phyloP scores from a whole-genome alignment of 225 moss, liverwort and hornwort genomes.

The Climacium dendroides region DNA sequence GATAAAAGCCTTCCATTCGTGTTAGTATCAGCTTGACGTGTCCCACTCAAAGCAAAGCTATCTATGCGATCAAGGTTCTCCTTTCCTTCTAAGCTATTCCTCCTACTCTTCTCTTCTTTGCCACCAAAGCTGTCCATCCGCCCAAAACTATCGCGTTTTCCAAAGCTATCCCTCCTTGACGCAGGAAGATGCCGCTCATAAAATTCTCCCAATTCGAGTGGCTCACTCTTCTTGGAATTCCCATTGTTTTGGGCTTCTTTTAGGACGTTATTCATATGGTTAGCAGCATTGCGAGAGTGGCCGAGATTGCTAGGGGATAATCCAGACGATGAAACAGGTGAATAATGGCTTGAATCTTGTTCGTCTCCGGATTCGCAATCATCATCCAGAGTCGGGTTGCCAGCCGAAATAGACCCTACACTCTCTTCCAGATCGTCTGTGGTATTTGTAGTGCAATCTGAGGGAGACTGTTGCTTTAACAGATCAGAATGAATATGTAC shows the following conservation, averaged over 20 bases:
- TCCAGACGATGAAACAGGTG: constrained; percentile 39
- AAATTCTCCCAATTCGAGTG: constrained; percentile 27
- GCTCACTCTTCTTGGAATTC: constrained; percentile 18
- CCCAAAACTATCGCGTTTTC: constrained; percentile 26
- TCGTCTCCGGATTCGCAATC: constrained; percentile 74
- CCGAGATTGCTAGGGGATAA: constrained; percentile 20
- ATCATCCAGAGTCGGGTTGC: constrained; percentile 51
- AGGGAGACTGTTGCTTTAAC: constrained; percentile 40
- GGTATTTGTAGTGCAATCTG: constrained; percentile 46
- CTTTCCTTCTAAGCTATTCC: constrained; percentile 34
- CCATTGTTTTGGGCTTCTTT: constrained; percentile 25
- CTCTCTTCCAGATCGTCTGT: constrained; percentile 94
- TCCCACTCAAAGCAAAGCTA: constrained; percentile 35
- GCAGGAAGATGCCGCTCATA: constrained; percentile 30
- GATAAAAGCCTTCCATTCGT: background rate
- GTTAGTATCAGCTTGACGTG: constrained; percentile 2
- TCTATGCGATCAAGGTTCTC: constrained; percentile 38
- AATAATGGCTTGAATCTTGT: constrained; percentile 57
- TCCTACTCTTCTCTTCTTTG: constrained; percentile 29
- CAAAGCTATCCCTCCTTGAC: constrained; percentile 37
- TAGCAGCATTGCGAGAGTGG: constrained; percentile 17
- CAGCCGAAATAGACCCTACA: constrained; percentile 93
- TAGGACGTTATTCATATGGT: constrained; percentile 4
- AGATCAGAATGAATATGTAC: constrained; percentile 80
- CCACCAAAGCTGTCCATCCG: constrained; percentile 16